These are phyloP conservation scores for Nemania abortiva DNA, from an alignment of 2,329 filamentous ascomycete genomes.

Conservation along the genomic window DNA sequence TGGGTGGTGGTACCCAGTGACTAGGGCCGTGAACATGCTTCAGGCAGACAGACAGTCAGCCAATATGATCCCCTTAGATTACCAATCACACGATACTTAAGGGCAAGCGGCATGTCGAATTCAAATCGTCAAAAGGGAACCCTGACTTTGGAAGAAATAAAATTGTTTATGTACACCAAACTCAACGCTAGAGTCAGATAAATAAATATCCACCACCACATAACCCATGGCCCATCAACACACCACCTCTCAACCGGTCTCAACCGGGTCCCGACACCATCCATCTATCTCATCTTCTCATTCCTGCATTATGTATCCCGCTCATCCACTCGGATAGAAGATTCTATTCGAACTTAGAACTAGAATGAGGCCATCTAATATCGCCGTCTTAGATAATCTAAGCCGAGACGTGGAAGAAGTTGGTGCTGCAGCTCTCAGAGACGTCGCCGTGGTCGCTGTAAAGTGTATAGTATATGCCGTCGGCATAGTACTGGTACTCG, in stretches of 20 bases:
- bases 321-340: conserved; percentile 20
- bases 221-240: conserved; percentile 26
- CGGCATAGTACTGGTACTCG: conserved; percentile 20
- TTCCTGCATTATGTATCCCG: conserved; percentile 11
- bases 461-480: conserved; percentile 20
- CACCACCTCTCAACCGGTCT: conserved; percentile 22
- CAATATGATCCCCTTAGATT: conserved; percentile 3
- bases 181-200: conserved; percentile 22
- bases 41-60: conserved; percentile 5
- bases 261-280: conserved; percentile 17
- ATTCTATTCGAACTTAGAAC: conserved; percentile 21
- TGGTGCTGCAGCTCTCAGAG: conserved; percentile 23
- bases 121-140: conserved; percentile 15
- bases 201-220: conserved; percentile 16
- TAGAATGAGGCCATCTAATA: conserved; percentile 19
- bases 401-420: conserved; percentile 22
- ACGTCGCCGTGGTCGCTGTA: conserved; percentile 9
- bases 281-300: conserved; percentile 21
- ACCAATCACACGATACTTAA: conserved; percentile 15
- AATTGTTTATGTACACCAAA: conserved; percentile 21
- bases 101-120: conserved; percentile 15
- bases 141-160: conserved; percentile 17
- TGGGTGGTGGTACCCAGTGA: conserved; percentile 13
- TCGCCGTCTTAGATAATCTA: conserved; percentile 22
- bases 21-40: conserved; percentile 15